Evolutionary conservation across 1,284 basidiomycete genomes (phyloP).

Genomic region (Trichosporon sp.): DNA sequence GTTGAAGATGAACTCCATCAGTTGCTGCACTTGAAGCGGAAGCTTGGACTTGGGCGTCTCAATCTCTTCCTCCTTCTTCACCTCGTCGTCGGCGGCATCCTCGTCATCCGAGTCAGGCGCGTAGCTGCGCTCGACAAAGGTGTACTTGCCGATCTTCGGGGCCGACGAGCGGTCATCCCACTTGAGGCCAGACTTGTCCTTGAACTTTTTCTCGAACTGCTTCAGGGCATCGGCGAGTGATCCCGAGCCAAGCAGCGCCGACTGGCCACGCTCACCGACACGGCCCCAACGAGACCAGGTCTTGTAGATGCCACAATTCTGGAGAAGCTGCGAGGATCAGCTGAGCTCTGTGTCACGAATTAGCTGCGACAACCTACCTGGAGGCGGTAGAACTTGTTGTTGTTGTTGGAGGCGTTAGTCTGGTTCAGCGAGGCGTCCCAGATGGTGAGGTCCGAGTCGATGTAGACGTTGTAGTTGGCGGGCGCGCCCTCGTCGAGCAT

Average conservation of each 20-base stretch:
- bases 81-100: conserved; percentile 23
- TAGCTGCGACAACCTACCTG: conserved; percentile 24
- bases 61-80: conserved; percentile 23
- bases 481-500: conserved; percentile 27
- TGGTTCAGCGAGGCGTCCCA: conserved; percentile 74
- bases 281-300: conserved; percentile 36
- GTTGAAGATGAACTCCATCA: conserved; percentile 65
- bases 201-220: conserved; percentile 33
- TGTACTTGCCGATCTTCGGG: conserved; percentile 31
- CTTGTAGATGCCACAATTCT: conserved; percentile 17
- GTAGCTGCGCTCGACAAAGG: conserved; percentile 33
- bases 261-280: conserved; percentile 32
- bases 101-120: conserved; percentile 29
- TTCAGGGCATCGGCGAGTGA: conserved; percentile 17
- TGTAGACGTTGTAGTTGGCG: conserved; percentile 60
- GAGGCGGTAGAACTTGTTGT: conserved; percentile 62
- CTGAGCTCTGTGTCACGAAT: too few species aligned
- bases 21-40: conserved; percentile 48
- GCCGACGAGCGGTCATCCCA: conserved; percentile 25
- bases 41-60: conserved; percentile 29
- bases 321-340: conserved; percentile 21
- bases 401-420: conserved; percentile 65
- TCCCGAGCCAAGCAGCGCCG: conserved; percentile 23
- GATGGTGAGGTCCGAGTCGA: conserved; percentile 58
- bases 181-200: conserved; percentile 33